phyloP scores from a whole-genome alignment of 371 early-diverging fungal genomes.

The Rhizopus stolonifer region DNA sequence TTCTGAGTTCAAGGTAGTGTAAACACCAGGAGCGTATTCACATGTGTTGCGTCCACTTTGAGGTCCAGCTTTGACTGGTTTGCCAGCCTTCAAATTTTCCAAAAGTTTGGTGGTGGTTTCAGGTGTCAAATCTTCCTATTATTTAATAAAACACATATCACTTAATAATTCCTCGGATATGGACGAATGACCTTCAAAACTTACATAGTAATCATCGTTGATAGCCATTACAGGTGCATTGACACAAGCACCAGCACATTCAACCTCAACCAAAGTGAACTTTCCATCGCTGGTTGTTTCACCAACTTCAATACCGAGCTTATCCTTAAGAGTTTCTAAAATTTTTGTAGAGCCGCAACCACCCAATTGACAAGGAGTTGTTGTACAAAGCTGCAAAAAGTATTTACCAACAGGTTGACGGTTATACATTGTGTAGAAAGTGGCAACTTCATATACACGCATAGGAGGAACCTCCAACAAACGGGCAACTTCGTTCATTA shows the following conservation, averaged over 20 bases:
- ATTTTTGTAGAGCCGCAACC: conserved; percentile 90
- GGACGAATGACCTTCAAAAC: too few relatives aligned
- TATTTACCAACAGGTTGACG: conserved; percentile 98
- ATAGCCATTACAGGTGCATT: conserved; percentile 97
- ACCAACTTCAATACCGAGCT: conserved; percentile 90
- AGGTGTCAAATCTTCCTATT: conserved; percentile 96
- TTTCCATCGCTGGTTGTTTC: conserved; percentile 92
- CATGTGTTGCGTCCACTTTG: conserved; percentile 83
- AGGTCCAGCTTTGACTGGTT: conserved; percentile 81
- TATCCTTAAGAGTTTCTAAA: conserved; percentile 79
- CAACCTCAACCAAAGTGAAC: conserved; percentile 97
- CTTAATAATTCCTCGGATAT: too few relatives aligned
- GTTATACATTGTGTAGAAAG: conserved; percentile 99
- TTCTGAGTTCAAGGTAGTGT: conserved; percentile 82
- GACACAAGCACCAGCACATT: conserved; percentile 99
- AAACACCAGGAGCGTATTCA: conserved; percentile 75
- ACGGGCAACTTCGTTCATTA: conserved; percentile 97
- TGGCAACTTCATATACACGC: conserved; percentile 99
- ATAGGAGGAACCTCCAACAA: conserved; percentile 95
- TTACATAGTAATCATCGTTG: conserved; percentile 95
- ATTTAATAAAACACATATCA: too few relatives aligned
- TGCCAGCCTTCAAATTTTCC: conserved; percentile 81
- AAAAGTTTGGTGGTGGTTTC: conserved; percentile 86
- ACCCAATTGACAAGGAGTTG: conserved; percentile 93
- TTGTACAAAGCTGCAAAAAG: conserved; percentile 97